Evolutionary conservation across 1,284 basidiomycete genomes (phyloP).

Genomic region (Ganoderma boninense): DNA sequence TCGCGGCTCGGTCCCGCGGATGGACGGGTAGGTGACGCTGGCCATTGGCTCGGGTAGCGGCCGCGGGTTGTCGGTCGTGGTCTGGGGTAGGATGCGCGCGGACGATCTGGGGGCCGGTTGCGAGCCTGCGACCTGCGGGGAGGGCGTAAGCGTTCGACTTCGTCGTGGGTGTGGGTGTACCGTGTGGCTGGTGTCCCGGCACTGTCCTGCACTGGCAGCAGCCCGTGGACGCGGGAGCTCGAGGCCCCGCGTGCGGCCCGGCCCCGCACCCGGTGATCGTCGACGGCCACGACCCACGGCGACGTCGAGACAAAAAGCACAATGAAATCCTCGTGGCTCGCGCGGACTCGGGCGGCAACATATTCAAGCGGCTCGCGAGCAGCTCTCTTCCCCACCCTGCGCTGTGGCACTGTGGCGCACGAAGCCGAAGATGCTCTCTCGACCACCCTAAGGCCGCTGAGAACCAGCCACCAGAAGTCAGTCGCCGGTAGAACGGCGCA

Average conservation of each 20-base stretch:
- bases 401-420: neutral
- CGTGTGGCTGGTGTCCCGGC: neutral
- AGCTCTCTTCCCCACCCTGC: neutral
- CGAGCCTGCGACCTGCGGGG: neutral
- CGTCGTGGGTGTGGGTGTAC: neutral
- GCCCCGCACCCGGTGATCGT: neutral
- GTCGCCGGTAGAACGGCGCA: neutral
- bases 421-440: neutral
- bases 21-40: slow-evolving; percentile 2
- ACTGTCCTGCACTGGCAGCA: too few relatives aligned
- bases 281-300: neutral
- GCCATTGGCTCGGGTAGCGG: neutral
- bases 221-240: neutral
- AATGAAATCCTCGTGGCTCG: neutral
- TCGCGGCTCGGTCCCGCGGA: slow-evolving; percentile 1
- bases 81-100: neutral
- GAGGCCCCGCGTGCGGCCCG: neutral
- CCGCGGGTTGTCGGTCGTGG: neutral
- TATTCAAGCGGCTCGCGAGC: neutral
- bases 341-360: neutral
- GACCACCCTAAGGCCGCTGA: neutral
- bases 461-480: neutral
- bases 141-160: neutral
- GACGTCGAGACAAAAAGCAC: neutral
- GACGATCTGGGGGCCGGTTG: neutral